phyloP scores from a whole-genome alignment of 345 rosid species.

The Ceriops tagal region DNA sequence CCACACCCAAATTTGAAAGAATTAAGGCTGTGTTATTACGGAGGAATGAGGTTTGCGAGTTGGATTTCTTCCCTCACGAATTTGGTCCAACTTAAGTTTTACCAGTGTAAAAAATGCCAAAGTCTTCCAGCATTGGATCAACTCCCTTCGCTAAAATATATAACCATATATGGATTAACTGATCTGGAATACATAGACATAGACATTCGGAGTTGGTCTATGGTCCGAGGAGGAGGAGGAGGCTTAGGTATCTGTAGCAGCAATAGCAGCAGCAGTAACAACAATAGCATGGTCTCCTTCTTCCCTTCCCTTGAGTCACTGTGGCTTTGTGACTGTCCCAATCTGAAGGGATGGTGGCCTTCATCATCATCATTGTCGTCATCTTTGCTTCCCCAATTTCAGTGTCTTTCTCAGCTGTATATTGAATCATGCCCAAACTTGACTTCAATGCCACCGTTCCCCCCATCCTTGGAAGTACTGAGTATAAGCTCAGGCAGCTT shows the following conservation, averaged over 20 bases:
- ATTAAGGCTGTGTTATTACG: constrained; percentile 6
- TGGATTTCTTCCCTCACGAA: constrained; percentile 8
- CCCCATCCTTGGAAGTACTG: constrained; percentile 3
- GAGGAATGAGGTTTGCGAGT: constrained; percentile 12
- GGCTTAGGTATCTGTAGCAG: no score
- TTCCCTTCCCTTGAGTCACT: constrained; percentile 13
- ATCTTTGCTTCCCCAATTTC: not conserved
- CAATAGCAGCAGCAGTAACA: no score
- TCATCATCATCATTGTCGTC: not conserved
- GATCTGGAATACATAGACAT: constrained; percentile 18
- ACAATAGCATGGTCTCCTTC: not conserved
- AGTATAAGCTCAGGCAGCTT: no score
- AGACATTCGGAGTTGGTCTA: not conserved
- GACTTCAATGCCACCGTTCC: constrained; percentile 7
- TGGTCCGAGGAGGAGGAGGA: not conserved
- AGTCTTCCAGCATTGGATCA: constrained; percentile 9
- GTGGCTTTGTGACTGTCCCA: not conserved
- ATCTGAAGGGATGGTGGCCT: constrained; percentile 12
- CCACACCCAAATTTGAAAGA: constrained; percentile 14
- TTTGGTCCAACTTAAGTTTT: not conserved
- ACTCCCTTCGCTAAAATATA: constrained; percentile 10
- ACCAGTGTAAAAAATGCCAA: constrained; percentile 5
- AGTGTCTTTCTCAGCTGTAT: not conserved
- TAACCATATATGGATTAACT: not conserved
- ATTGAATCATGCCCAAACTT: constrained; percentile 8